A percentile compares a stretch with the other conserved stretches of the same genome.
phyloP scores from a whole-genome alignment of 2,329 filamentous ascomycete species.

The Botrytis sinoallii region DNA sequence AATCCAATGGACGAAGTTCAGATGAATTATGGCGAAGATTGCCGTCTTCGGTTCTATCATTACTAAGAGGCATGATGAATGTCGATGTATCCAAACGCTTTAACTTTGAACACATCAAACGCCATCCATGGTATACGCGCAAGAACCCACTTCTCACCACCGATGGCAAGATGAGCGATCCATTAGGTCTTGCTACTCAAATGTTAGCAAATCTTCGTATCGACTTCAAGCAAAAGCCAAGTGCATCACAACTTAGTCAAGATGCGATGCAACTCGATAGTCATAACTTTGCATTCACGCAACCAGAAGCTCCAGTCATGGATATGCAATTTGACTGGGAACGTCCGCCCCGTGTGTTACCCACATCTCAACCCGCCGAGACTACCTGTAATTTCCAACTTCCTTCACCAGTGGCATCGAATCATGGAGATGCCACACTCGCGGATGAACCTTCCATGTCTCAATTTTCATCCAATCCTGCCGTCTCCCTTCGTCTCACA shows the following conservation, averaged over 20 bases:
- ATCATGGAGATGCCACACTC: conserved; percentile 46
- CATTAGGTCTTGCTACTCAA: conserved; percentile 81
- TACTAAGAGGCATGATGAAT: conserved; percentile 91
- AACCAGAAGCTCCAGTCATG: conserved; percentile 73
- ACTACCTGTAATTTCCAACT: conserved; percentile 49
- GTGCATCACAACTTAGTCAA: conserved; percentile 39
- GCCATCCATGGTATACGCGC: conserved; percentile 92
- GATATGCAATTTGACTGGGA: conserved; percentile 88
- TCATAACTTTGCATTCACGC: conserved; percentile 67
- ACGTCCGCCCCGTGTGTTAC: conserved; percentile 50
- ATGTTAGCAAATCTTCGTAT: conserved; percentile 92
- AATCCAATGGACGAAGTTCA: conserved; percentile 72
- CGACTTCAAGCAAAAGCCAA: conserved; percentile 70
- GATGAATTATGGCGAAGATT: conserved; percentile 84
- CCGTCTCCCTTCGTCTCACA: conserved; percentile 78
- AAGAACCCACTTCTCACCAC: conserved; percentile 71
- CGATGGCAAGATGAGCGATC: conserved; percentile 74
- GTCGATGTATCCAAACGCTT: conserved; percentile 74
- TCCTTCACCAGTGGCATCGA: neutral
- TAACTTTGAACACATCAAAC: conserved; percentile 78
- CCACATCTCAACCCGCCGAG: conserved; percentile 45
- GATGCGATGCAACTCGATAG: conserved; percentile 71
- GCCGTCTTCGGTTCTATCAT: conserved; percentile 69
- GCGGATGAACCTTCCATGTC: conserved; percentile 81
- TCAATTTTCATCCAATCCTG: conserved; percentile 79